Conservation (phyloP, 225 moss, liverwort and hornwort species). For the Sphagnum contortum region DNA sequence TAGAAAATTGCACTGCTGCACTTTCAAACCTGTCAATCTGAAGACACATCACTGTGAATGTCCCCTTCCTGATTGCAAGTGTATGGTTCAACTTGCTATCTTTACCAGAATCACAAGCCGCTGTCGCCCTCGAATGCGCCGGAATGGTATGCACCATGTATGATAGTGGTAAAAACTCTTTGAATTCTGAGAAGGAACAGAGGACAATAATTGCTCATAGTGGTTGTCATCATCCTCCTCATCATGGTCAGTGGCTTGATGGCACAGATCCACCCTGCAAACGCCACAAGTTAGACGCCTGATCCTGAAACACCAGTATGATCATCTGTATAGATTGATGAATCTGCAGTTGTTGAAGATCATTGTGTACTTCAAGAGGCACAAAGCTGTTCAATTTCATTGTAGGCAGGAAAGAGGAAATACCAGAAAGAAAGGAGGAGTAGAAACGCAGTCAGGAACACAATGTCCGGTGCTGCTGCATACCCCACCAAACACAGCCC, state of each 20-base stretch:
- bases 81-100: background rate
- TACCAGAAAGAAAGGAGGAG: conserved; percentile 95
- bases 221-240: conserved; percentile 73
- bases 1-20: too few species aligned
- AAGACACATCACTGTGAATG: too few species aligned
- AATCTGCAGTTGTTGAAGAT: too few species aligned
- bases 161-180: conserved; percentile 29
- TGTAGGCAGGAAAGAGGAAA: background rate
- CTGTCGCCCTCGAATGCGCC: conserved; percentile 47
- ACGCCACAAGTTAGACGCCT: background rate
- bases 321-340: too few species aligned
- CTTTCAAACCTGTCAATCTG: too few species aligned
- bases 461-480: conserved; percentile 80
- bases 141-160: conserved; percentile 35
- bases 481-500: background rate
- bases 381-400: too few species aligned
- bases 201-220: conserved; percentile 19
- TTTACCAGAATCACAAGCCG: conserved; percentile 63
- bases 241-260: conserved; percentile 71
- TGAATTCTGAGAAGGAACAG: conserved; percentile 19
- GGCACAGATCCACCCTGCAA: conserved; percentile 85
- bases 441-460: conserved; percentile 77
- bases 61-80: too few species aligned
- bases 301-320: background rate
- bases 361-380: too few species aligned